phyloP scores from a whole-genome alignment of 2,329 filamentous ascomycete genomes.

The Pseudogymnoascus sp. region DNA sequence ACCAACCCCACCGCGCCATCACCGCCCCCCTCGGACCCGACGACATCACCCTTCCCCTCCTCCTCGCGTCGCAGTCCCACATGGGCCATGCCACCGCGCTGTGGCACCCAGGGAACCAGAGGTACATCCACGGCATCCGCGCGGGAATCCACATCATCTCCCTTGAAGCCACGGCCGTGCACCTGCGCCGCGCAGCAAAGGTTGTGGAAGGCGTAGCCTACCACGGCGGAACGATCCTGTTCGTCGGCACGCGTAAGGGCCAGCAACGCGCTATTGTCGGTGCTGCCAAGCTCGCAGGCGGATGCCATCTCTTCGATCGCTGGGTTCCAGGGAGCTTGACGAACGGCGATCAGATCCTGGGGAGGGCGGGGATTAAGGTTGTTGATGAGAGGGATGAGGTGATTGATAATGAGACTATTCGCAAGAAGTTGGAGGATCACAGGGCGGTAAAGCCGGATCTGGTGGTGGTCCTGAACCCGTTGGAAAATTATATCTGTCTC shows the following conservation, averaged over 20 bases:
- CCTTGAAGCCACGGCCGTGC: slow-evolving; percentile 77
- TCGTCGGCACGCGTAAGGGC: slow-evolving; percentile 77
- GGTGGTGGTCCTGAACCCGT: slow-evolving; percentile 83
- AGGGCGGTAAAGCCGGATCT: slow-evolving; percentile 74
- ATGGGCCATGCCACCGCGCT: slow-evolving; percentile 83
- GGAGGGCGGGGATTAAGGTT: slow-evolving; percentile 58
- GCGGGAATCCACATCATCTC: slow-evolving; percentile 89
- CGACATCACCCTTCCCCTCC: slow-evolving; percentile 81
- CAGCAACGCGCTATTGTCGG: slow-evolving; percentile 74
- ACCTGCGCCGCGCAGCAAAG: slow-evolving; percentile 87
- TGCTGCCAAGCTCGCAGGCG: slow-evolving; percentile 68
- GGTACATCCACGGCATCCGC: slow-evolving; percentile 87
- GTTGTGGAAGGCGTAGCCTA: slow-evolving; percentile 82
- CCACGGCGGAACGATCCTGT: slow-evolving; percentile 76
- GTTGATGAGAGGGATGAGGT: slow-evolving; percentile 65
- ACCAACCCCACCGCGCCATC: slow-evolving; percentile 58
- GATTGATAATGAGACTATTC: slow-evolving; percentile 11
- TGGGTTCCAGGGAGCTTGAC: slow-evolving; percentile 92
- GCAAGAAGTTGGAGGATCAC: slow-evolving; percentile 35
- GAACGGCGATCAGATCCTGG: slow-evolving; percentile 85
- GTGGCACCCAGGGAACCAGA: slow-evolving; percentile 91
- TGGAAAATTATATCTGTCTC: slow-evolving; percentile 84
- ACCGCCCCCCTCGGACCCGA: slow-evolving; percentile 64
- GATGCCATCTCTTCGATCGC: slow-evolving; percentile 82
- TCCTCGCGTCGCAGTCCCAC: slow-evolving; percentile 80